phyloP scores from a whole-genome alignment of 2,329 filamentous ascomycete genomes.

The Penicillium polonicum region DNA sequence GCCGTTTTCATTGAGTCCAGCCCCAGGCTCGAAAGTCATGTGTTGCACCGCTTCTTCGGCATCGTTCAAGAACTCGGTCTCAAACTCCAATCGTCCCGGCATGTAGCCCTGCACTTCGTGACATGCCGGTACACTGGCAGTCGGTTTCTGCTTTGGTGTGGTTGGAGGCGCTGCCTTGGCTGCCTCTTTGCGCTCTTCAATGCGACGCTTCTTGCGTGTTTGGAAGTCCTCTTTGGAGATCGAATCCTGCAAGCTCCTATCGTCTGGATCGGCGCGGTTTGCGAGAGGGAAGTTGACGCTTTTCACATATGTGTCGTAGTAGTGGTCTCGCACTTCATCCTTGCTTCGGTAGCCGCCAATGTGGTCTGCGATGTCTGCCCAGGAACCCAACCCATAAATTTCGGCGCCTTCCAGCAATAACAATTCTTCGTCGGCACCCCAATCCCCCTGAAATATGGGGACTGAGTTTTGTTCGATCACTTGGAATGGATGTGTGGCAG shows the following conservation, averaged over 20 bases:
- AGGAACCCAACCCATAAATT: slow-evolving; percentile 93
- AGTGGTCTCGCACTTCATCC: slow-evolving; percentile 94
- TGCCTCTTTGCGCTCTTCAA: slow-evolving; percentile 85
- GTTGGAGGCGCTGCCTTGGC: slow-evolving; percentile 80
- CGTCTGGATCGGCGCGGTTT: slow-evolving; percentile 76
- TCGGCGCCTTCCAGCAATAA: slow-evolving; percentile 89
- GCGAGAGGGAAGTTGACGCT: slow-evolving; percentile 83
- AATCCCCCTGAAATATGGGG: slow-evolving; percentile 89
- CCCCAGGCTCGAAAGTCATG: slow-evolving; percentile 96
- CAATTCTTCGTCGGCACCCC: slow-evolving; percentile 97
- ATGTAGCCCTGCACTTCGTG: slow-evolving; percentile 99
- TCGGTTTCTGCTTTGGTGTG: slow-evolving; percentile 92
- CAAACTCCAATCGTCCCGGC: slow-evolving; percentile 94
- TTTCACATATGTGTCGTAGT: slow-evolving; percentile 81
- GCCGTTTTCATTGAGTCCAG: slow-evolving; percentile 85
- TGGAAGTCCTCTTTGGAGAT: slow-evolving; percentile 93
- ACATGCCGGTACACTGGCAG: slow-evolving; percentile 89
- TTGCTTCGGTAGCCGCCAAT: slow-evolving; percentile 93
- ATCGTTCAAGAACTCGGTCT: slow-evolving; percentile 96
- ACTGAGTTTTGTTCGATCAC: slow-evolving; percentile 99
- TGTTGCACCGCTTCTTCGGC: slow-evolving; percentile 97
- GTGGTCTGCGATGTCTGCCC: slow-evolving; percentile 97
- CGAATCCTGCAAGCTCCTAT: slow-evolving; percentile 73
- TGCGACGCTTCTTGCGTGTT: slow-evolving; percentile 83
- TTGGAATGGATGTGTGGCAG: slow-evolving; percentile 79